These are phyloP conservation scores for Cerrena zonata DNA, from an alignment of 1,284 basidiomycete genomes.

Conservation along the genomic window DNA sequence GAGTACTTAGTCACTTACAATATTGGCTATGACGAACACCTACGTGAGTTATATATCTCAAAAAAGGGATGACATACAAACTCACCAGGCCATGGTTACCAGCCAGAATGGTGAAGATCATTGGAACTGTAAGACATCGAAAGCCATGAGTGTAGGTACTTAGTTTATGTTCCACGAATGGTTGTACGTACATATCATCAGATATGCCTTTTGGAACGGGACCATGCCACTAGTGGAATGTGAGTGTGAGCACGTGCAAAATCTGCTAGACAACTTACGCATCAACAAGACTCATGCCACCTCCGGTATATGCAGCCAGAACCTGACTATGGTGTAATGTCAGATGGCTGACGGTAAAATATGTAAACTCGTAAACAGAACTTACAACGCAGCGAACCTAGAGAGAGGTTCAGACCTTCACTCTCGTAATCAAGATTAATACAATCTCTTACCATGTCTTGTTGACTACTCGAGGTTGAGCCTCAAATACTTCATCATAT, in stretches of 20 bases:
- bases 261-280: slow-evolving; percentile 27
- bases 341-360: background rate
- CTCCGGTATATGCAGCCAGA: slow-evolving; percentile 49
- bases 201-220: slow-evolving; percentile 47
- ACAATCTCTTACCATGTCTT: slow-evolving; percentile 45
- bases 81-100: slow-evolving; percentile 51
- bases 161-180: background rate
- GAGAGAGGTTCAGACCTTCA: background rate
- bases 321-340: slow-evolving; percentile 27
- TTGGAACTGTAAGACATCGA: slow-evolving; percentile 31
- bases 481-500: slow-evolving; percentile 43
- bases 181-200: slow-evolving; percentile 41
- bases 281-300: slow-evolving; percentile 50
- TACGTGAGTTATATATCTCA: background rate
- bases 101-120: slow-evolving; percentile 46
- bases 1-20: slow-evolving; percentile 25
- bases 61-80: slow-evolving; percentile 6
- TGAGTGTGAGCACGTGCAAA: background rate
- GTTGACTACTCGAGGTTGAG: slow-evolving; percentile 39
- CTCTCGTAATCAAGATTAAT: background rate
- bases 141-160: background rate
- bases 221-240: slow-evolving; percentile 47
- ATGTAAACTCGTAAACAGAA: slow-evolving; percentile 5
- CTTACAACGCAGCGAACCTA: slow-evolving; percentile 41
- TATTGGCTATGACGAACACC: slow-evolving; percentile 26